phyloP scores from a whole-genome alignment of 2,329 filamentous ascomycete genomes.

The Aspergillus bombycis region DNA sequence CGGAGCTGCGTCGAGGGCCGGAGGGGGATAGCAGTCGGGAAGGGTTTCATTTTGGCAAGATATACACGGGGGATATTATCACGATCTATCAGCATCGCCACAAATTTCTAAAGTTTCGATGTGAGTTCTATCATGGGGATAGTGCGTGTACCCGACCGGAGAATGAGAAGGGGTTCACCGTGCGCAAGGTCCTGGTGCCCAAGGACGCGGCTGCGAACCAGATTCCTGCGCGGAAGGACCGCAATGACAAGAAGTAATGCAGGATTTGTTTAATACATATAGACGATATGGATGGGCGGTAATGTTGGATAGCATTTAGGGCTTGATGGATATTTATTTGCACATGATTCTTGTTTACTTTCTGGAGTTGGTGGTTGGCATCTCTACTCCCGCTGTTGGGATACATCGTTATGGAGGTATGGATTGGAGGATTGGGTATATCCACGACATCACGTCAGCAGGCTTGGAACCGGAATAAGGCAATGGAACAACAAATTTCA shows the following conservation, averaged over 20 bases:
- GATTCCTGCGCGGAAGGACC: conserved; percentile 25
- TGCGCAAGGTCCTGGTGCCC: conserved; percentile 41
- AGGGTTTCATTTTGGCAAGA: conserved; percentile 62
- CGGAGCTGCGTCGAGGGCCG: conserved; percentile 61
- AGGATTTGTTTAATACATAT: neutral
- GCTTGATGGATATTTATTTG: neutral
- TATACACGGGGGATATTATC: conserved; percentile 78
- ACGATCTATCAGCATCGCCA: conserved; percentile 64
- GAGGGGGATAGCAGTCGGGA: conserved; percentile 57
- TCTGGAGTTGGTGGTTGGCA: neutral
- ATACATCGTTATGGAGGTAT: neutral
- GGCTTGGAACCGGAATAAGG: neutral
- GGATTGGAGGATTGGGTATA: neutral
- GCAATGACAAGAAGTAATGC: conserved; percentile 16
- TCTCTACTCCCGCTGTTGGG: neutral
- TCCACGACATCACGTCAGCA: neutral
- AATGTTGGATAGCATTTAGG: neutral
- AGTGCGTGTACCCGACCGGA: conserved; percentile 46
- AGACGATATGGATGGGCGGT: neutral
- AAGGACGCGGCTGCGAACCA: conserved; percentile 33
- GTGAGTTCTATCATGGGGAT: conserved; percentile 52
- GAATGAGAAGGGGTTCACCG: conserved; percentile 44
- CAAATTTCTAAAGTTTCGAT: conserved; percentile 46
- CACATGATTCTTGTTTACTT: neutral
- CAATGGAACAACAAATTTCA: neutral